Base-by-base conservation (phyloP, 768 basidiomycete species). In the Pleurotus sapidus region DNA sequence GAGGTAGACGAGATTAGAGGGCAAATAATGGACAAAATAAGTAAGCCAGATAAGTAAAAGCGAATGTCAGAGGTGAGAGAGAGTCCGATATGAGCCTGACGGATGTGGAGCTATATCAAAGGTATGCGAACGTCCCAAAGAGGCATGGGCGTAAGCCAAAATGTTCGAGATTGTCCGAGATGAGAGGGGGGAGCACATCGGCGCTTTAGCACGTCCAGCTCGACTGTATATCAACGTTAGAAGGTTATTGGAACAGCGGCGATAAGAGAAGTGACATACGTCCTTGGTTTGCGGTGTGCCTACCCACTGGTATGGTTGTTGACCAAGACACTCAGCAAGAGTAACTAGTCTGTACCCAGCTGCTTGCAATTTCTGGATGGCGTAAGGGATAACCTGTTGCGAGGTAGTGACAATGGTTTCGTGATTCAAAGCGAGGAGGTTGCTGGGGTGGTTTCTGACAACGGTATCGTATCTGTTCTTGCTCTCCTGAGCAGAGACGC, bases 261-360 rank as follows among this genome's bases (percentile, higher is more conserved):
- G 12, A 4, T 8, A 5, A 30, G 6, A 27, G 27, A 30, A 56
- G 14, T n/a, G 1, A 56, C 55, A 47, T 46, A 56, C 55, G 34
- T 46, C 27, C 42, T 46, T 46, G 12, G 55, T 55, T 11, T 57
- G 54, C 0, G 77, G 73, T 15, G 66, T 58, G 4, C 60, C 68
- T 14, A 74, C 68, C 18, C 62, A 65, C 50, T 72, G 70, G 56
- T 80, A 80, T 0, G 77, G 67, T 15, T 67, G 59, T 55, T 61
- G 60, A 2, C 74, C 77, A 9, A 76, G 67, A 55, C 78, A 81
- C 37, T 78, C 75, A 0, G 78, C 72, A 4, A 80, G 57, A 4
- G 72, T 75, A 14, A 79, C 79, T 12, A 81, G 65, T 15, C 59
- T 65, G 66, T 80, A 79, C 2, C 77, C 78, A 1, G 75, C 75